Percentiles rank a stretch among this genome's conserved stretches.
These are phyloP conservation scores for Drechmeria coniospora DNA, from an alignment of 2,329 filamentous ascomycete species.

Conservation along the genomic window DNA sequence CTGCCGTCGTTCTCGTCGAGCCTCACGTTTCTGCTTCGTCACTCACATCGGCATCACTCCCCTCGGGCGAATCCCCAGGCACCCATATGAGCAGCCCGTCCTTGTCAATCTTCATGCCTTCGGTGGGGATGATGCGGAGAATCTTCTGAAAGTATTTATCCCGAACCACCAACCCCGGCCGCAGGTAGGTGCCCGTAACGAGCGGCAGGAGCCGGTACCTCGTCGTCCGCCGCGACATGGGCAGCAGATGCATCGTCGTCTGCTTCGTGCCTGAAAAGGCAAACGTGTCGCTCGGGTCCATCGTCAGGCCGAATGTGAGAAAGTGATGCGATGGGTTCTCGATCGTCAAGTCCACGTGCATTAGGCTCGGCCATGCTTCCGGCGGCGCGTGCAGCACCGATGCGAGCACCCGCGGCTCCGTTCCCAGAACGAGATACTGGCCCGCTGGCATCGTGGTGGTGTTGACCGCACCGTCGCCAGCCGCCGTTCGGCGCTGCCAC, in stretches of 20 bases:
- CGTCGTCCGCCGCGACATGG: conserved; percentile 60
- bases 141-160: conserved; percentile 92
- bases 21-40: too few relatives aligned
- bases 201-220: conserved; percentile 61
- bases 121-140: conserved; percentile 64
- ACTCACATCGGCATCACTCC: too few relatives aligned
- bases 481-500: conserved; percentile 49
- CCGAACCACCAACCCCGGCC: conserved; percentile 58
- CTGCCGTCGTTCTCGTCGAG: too few relatives aligned
- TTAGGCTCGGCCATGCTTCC: conserved; percentile 16
- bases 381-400: conserved; percentile 29
- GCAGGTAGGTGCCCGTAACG: conserved; percentile 50
- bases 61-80: too few relatives aligned
- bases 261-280: conserved; percentile 84
- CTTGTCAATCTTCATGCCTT: conserved; percentile 51
- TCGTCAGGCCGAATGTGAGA: conserved; percentile 76
- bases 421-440: conserved; percentile 62
- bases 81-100: conserved; percentile 51
- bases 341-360: conserved; percentile 46
- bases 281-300: conserved; percentile 88
- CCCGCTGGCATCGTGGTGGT: conserved; percentile 61
- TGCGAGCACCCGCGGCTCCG: conserved; percentile 73
- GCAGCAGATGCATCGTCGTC: conserved; percentile 64
- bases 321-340: conserved; percentile 94
- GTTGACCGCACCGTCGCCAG: conserved; percentile 26